Evolutionary conservation across 306 rosid species (phyloP).

Genomic region (Nissolia schottii): DNA sequence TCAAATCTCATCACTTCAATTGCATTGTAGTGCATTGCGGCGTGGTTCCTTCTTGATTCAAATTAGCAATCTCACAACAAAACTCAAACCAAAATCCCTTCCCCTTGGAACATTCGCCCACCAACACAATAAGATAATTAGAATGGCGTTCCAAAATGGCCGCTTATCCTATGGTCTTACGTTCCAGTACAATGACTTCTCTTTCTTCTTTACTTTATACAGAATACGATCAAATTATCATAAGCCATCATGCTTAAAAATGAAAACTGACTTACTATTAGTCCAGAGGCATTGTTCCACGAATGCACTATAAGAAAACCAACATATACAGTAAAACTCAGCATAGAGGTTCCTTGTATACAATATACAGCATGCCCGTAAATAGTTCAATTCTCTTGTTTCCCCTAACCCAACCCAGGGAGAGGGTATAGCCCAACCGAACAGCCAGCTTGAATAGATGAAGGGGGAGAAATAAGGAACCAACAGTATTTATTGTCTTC

Average conservation of each 20-base stretch:
- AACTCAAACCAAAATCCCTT: background rate
- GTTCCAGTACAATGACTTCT: background rate
- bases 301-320: background rate
- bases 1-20: too few relatives aligned
- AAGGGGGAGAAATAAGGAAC: background rate
- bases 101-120: background rate
- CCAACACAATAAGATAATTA: background rate
- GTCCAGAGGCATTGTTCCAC: background rate
- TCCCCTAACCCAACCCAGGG: background rate
- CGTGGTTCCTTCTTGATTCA: too few relatives aligned
- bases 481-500: background rate
- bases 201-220: background rate
- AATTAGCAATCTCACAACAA: background rate
- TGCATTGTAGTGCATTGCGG: too few relatives aligned
- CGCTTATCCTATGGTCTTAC: background rate
- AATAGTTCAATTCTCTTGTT: background rate
- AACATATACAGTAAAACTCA: constrained; percentile 5
- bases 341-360: background rate
- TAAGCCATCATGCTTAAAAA: background rate
- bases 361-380: constrained; percentile 15
- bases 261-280: background rate
- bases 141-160: background rate
- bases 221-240: background rate
- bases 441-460: background rate
- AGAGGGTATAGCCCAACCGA: background rate